Percentiles rank a stretch among this genome's conserved stretches.
These are phyloP conservation scores for Persicaria maculosa DNA, from an alignment of 148 eudicot species.

Conservation along the genomic window DNA sequence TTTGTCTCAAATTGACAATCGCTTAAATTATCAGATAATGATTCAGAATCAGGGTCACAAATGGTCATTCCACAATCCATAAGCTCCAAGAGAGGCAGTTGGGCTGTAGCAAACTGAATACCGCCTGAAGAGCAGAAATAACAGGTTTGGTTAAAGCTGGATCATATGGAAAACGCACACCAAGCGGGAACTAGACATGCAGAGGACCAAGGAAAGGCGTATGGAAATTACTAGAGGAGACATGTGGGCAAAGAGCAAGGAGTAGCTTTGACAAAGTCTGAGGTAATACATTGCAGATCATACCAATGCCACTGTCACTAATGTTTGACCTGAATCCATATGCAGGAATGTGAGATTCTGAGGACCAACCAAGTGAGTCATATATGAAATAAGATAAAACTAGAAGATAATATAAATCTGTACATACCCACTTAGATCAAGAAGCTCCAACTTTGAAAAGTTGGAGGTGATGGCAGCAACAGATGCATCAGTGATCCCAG, in stretches of 20 bases:
- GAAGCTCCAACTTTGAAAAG: slow-evolving; percentile 73
- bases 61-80: slow-evolving; percentile 96
- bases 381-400: not conserved
- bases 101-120: slow-evolving; percentile 94
- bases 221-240: slow-evolving; percentile 69
- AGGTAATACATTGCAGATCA: slow-evolving; percentile 83
- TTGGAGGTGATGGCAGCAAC: slow-evolving; percentile 87
- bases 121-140: slow-evolving; percentile 50
- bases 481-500: slow-evolving; percentile 88
- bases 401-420: not conserved
- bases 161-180: not conserved
- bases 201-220: slow-evolving; percentile 5
- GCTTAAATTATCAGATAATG: slow-evolving; percentile 23
- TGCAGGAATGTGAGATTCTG: not conserved
- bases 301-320: slow-evolving; percentile 90
- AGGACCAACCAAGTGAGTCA: not conserved
- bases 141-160: not conserved
- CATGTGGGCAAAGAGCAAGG: slow-evolving; percentile 81
- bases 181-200: not conserved
- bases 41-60: slow-evolving; percentile 41
- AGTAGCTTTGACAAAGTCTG: slow-evolving; percentile 66
- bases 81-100: slow-evolving; percentile 82
- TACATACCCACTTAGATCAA: slow-evolving; percentile 93
- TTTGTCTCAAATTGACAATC: slow-evolving; percentile 30
- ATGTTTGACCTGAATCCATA: slow-evolving; percentile 65